Conservation (phyloP, 148 eudicot species). For the Silene latifolia region DNA sequence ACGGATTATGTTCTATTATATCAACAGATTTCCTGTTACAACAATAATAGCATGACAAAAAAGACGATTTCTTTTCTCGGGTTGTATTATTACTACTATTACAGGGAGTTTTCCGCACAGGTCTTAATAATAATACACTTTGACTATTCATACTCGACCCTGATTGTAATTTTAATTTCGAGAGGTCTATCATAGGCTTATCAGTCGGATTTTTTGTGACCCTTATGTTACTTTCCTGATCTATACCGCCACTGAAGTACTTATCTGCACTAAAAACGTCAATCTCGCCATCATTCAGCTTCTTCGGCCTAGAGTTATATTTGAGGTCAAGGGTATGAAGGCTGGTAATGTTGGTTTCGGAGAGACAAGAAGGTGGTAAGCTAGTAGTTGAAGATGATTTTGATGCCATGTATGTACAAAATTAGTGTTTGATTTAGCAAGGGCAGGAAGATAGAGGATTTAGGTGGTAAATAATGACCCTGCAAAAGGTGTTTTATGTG, state of each 20-base stretch:
- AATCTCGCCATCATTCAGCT: slow-evolving; percentile 47
- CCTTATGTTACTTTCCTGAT: slow-evolving; percentile 11
- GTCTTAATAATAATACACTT: slow-evolving; percentile 33
- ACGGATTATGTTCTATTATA: slow-evolving; percentile 6
- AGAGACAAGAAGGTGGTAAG: slow-evolving; percentile 24
- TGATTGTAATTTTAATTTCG: slow-evolving; percentile 26
- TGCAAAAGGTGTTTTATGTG: too few species aligned
- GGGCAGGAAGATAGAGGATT: slow-evolving; percentile 10
- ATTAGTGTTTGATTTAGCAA: neutral
- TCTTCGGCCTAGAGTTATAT: slow-evolving; percentile 10
- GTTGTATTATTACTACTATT: slow-evolving; percentile 7
- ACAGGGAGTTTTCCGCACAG: slow-evolving; percentile 24
- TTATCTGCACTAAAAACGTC: slow-evolving; percentile 67
- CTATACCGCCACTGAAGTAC: slow-evolving; percentile 47
- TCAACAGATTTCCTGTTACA: slow-evolving; percentile 46
- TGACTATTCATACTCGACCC: slow-evolving; percentile 63
- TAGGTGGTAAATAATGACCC: too few species aligned
- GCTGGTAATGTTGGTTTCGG: slow-evolving; percentile 23
- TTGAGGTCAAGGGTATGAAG: slow-evolving; percentile 27
- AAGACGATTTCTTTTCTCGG: slow-evolving; percentile 37
- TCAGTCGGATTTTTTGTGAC: slow-evolving; percentile 1
- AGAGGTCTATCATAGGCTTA: neutral
- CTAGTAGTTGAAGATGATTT: slow-evolving; percentile 13
- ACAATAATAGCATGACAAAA: slow-evolving; percentile 39
- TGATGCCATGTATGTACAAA: slow-evolving; percentile 25